These are phyloP conservation scores for Exophiala sideris DNA, from an alignment of 2,329 filamentous ascomycete species.

Conservation along the genomic window DNA sequence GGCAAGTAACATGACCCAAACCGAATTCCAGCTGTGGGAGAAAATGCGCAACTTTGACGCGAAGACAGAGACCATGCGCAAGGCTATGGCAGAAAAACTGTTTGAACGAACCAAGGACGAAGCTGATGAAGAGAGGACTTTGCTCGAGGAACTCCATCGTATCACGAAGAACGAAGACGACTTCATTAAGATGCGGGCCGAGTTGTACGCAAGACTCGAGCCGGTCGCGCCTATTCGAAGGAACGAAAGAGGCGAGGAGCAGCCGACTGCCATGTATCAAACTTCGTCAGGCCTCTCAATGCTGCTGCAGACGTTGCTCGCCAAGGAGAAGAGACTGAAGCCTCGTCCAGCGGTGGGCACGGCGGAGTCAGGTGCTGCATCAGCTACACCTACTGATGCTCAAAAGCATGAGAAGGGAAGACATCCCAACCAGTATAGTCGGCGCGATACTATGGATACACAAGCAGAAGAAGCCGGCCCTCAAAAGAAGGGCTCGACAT, in stretches of 20 bases:
- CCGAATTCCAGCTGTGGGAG: slow-evolving; percentile 79
- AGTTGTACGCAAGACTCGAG: slow-evolving; percentile 82
- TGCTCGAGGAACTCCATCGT: slow-evolving; percentile 85
- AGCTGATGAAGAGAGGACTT: slow-evolving; percentile 83
- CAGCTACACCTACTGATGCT: slow-evolving; percentile 35
- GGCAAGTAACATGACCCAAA: slow-evolving; percentile 78
- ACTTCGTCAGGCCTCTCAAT: slow-evolving; percentile 75
- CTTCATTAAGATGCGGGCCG: slow-evolving; percentile 81
- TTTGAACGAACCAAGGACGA: slow-evolving; percentile 80
- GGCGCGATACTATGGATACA: slow-evolving; percentile 28
- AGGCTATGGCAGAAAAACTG: slow-evolving; percentile 77
- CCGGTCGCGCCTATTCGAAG: slow-evolving; percentile 69
- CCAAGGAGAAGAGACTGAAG: slow-evolving; percentile 85
- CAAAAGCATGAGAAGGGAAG: slow-evolving; percentile 21
- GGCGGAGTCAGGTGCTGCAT: slow-evolving; percentile 52
- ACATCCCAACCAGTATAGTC: slow-evolving; percentile 31
- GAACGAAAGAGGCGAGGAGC: slow-evolving; percentile 43
- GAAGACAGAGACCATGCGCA: slow-evolving; percentile 71
- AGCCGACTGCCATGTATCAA: slow-evolving; percentile 61
- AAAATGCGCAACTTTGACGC: slow-evolving; percentile 84
- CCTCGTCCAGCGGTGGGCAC: slow-evolving; percentile 65
- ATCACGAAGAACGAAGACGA: slow-evolving; percentile 83
- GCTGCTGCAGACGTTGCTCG: slow-evolving; percentile 77
- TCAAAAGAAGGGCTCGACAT: slow-evolving; percentile 37
- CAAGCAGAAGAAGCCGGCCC: slow-evolving; percentile 31